A percentile compares a stretch with the other conserved stretches of the same genome.
These are phyloP conservation scores for Trichoderma atrobrunneum DNA, from an alignment of 2,329 filamentous ascomycete genomes.

Conservation along the genomic window DNA sequence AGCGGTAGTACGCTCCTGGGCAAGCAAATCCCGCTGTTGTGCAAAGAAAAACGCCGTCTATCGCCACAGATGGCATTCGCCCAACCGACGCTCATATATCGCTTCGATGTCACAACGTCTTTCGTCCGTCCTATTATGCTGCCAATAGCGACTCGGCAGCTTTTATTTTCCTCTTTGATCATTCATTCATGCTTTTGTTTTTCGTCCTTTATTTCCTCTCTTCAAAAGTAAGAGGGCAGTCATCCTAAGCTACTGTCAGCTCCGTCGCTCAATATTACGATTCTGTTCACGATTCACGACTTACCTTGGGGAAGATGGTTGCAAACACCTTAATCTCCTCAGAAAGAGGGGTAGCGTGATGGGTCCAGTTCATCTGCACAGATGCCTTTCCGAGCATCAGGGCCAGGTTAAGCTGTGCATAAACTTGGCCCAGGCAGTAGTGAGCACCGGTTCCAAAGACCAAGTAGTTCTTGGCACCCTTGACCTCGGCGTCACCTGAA, in stretches of 20 bases:
- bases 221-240: conserved; percentile 75
- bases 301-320: conserved; percentile 93
- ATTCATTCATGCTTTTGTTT: conserved; percentile 29
- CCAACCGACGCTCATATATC: not conserved
- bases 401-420: conserved; percentile 84
- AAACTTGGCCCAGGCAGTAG: conserved; percentile 93
- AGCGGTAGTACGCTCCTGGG: not conserved
- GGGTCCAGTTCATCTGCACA: conserved; percentile 83
- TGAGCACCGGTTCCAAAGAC: conserved; percentile 95
- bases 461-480: conserved; percentile 87
- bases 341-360: conserved; percentile 76
- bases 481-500: conserved; percentile 80
- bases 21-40: not conserved
- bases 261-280: not conserved
- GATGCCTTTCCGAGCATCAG: conserved; percentile 88
- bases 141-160: not conserved
- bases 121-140: not conserved
- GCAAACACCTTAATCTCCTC: conserved; percentile 99
- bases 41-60: conserved; percentile 3
- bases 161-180: not conserved
- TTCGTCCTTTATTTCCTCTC: conserved; percentile 43
- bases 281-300: conserved; percentile 31
- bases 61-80: not conserved
- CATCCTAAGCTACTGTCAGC: conserved; percentile 55
- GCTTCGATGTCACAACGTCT: not conserved